Conservation (phyloP, 2,329 filamentous ascomycete genomes). For the Pyrenochaeta sp. region DNA sequence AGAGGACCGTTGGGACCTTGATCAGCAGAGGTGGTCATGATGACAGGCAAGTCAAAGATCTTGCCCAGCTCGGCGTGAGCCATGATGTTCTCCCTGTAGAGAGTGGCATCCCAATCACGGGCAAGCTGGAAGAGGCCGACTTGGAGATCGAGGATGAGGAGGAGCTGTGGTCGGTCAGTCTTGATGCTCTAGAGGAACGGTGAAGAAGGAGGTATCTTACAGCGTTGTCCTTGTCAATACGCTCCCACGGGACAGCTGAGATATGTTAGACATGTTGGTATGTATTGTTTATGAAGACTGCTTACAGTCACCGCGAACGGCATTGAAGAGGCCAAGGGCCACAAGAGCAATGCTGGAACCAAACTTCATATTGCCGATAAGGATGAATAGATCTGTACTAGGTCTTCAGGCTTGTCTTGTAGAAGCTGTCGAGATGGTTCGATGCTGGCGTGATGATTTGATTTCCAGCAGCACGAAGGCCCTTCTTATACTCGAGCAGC, state of each 20-base stretch:
- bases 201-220: slow-evolving; percentile 20
- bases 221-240: slow-evolving; percentile 52
- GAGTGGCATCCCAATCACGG: slow-evolving; percentile 70
- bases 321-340: slow-evolving; percentile 37
- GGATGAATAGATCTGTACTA: background rate
- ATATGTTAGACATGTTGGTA: slow-evolving; percentile 22
- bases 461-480: slow-evolving; percentile 8
- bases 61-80: slow-evolving; percentile 72
- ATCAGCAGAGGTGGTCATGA: slow-evolving; percentile 75
- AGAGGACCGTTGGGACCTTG: slow-evolving; percentile 74
- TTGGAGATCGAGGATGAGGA: slow-evolving; percentile 68
- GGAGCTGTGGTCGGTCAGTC: slow-evolving; percentile 47
- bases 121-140: slow-evolving; percentile 66
- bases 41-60: slow-evolving; percentile 71
- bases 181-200: background rate
- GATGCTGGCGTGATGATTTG: slow-evolving; percentile 20
- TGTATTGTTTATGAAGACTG: background rate
- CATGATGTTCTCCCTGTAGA: slow-evolving; percentile 72
- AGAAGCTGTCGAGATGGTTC: slow-evolving; percentile 15
- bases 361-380: slow-evolving; percentile 41
- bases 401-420: slow-evolving; percentile 4
- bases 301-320: slow-evolving; percentile 42
- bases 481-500: slow-evolving; percentile 33
- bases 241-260: slow-evolving; percentile 50
- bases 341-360: slow-evolving; percentile 32